Evolutionary conservation across 108 stramenopile species (phyloP).

Genomic region (Ochromonas danica): DNA sequence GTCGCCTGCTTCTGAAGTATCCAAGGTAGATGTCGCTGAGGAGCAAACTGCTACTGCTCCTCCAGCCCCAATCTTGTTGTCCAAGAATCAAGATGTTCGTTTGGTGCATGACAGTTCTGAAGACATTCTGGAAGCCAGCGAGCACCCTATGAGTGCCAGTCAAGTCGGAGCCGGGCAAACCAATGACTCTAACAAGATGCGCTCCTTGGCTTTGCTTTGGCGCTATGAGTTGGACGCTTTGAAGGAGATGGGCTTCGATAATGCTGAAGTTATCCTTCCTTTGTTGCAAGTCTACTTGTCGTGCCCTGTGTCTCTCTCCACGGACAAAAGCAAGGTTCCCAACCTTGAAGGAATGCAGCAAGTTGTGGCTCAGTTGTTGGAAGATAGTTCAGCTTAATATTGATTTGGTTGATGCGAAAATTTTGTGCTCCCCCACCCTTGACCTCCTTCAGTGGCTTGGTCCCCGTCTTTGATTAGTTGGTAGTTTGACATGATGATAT

Average conservation of each 20-base stretch:
- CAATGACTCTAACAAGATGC: background rate
- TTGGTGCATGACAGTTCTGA: background rate
- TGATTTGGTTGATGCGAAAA: too few species aligned
- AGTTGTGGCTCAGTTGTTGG: background rate
- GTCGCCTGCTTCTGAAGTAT: too few species aligned
- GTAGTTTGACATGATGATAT: too few species aligned
- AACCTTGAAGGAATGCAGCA: slow-evolving; percentile 11
- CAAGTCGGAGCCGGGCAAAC: slow-evolving; percentile 33
- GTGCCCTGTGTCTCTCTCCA: background rate
- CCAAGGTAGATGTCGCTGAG: too few species aligned
- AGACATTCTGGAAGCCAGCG: background rate
- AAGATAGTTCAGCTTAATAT: too few species aligned
- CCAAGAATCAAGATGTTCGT: background rate
- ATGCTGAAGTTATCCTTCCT: slow-evolving; percentile 36
- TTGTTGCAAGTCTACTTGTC: slow-evolving; percentile 35
- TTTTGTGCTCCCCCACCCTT: too few species aligned
- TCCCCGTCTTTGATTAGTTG: too few species aligned
- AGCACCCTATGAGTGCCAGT: background rate
- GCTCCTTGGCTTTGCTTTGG: slow-evolving; percentile 32
- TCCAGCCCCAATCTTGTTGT: background rate
- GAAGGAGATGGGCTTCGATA: slow-evolving; percentile 53
- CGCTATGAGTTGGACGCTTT: slow-evolving; percentile 41
- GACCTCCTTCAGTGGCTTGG: too few species aligned
- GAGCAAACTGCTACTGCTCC: background rate
- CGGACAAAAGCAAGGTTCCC: background rate